Evolutionary conservation across 2,329 filamentous ascomycete species (phyloP).

Genomic region (Fusarium chuoi): DNA sequence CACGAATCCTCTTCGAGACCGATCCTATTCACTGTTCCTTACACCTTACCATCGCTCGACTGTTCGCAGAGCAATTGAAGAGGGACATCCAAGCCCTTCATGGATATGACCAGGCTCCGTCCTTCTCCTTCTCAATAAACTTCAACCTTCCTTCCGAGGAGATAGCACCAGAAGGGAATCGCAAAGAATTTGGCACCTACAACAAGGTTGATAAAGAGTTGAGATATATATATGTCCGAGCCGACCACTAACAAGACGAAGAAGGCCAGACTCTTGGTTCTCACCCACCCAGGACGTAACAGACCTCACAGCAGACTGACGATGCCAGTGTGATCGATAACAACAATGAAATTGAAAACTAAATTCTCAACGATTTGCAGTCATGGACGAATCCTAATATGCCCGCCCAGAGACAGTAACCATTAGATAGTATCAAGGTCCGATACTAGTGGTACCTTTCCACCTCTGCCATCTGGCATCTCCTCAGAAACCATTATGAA

Average conservation of each 20-base stretch:
- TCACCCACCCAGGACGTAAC: not conserved
- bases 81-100: constrained; percentile 57
- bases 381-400: too few species aligned
- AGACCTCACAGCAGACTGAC: not conserved
- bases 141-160: not conserved
- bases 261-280: not conserved
- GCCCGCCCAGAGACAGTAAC: too few species aligned
- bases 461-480: too few species aligned
- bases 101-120: constrained; percentile 49
- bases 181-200: not conserved
- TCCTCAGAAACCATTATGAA: too few species aligned
- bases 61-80: constrained; percentile 66
- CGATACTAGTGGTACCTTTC: too few species aligned
- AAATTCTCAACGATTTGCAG: too few species aligned
- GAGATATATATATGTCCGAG: not conserved
- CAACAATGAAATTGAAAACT: too few species aligned
- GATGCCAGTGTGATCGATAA: too few species aligned
- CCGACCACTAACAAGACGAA: not conserved
- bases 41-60: constrained; percentile 62
- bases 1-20: constrained; percentile 53
- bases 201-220: not conserved
- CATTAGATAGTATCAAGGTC: too few species aligned
- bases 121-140: not conserved
- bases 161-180: not conserved
- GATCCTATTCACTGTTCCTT: constrained; percentile 61